These are phyloP conservation scores for Rhizophora apiculata DNA, from an alignment of 345 rosid species.

Conservation along the genomic window DNA sequence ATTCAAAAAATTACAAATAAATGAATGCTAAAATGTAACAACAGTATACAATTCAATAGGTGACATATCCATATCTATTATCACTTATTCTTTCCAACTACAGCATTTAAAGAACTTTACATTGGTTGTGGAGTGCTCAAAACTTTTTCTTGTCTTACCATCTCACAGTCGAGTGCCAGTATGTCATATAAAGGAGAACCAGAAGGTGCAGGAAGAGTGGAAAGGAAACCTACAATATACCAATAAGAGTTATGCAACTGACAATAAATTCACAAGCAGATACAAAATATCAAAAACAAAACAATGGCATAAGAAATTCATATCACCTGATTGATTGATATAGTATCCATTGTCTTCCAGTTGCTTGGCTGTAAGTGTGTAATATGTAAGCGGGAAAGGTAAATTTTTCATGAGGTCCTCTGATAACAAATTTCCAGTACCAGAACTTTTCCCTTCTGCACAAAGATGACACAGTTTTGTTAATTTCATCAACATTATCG, in stretches of 20 bases:
- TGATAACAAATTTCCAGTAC: constrained; percentile 27
- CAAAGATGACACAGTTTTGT: constrained; percentile 8
- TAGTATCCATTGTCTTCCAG: constrained; percentile 77
- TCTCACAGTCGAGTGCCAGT: constrained; percentile 95
- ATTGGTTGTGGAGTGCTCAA: background rate
- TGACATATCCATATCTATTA: background rate
- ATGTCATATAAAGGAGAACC: constrained; percentile 50
- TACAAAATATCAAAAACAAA: background rate
- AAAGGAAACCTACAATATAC: constrained; percentile 50
- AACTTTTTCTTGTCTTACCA: constrained; percentile 45
- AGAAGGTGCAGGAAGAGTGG: constrained; percentile 67
- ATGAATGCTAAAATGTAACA: background rate
- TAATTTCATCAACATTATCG: background rate
- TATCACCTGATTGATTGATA: constrained; percentile 53
- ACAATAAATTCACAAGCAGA: background rate
- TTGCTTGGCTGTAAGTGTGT: constrained; percentile 68
- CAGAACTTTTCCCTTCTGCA: constrained; percentile 35
- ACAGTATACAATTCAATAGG: background rate
- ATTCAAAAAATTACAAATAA: background rate
- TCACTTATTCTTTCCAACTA: background rate
- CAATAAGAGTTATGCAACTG: constrained; percentile 14
- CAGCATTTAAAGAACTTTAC: background rate
- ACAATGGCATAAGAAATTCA: constrained; percentile 3
- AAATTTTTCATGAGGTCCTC: constrained; percentile 49
- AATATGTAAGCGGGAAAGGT: constrained; percentile 77